phyloP scores from a whole-genome alignment of 179 eudicot genomes.

The Pouteria campechiana region DNA sequence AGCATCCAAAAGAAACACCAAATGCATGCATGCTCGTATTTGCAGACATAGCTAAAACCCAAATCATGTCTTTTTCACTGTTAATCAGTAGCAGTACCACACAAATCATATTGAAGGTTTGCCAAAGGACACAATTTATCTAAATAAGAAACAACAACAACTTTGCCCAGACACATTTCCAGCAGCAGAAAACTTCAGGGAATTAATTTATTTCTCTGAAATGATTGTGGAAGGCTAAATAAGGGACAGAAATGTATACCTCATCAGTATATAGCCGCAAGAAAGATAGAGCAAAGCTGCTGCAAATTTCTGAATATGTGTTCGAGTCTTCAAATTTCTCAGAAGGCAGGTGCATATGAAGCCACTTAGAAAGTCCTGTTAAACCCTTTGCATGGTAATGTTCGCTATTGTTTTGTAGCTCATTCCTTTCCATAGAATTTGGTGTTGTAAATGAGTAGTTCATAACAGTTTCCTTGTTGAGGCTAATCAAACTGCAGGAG shows the following conservation, averaged over 20 bases:
- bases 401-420: conserved; percentile 9
- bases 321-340: conserved; percentile 14
- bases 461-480: conserved; percentile 16
- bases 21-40: no score
- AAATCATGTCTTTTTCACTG: no score
- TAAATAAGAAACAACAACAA: no score
- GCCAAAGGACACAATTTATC: neutral
- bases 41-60: no score
- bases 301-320: conserved; percentile 27
- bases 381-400: conserved; percentile 30
- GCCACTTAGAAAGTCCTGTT: conserved; percentile 56
- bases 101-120: neutral
- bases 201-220: no score
- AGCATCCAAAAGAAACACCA: no score
- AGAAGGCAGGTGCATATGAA: conserved; percentile 33
- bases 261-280: conserved; percentile 62
- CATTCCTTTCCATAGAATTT: conserved; percentile 11
- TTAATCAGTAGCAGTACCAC: neutral
- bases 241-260: conserved; percentile 25
- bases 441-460: conserved; percentile 19
- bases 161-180: no score
- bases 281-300: conserved; percentile 48
- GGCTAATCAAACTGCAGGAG: conserved; percentile 33
- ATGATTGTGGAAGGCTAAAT: no score
- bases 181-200: no score